A percentile compares a stretch with the other conserved stretches of the same genome.
These are phyloP conservation scores for Nicotiana attenuata DNA, from an alignment of 257 asterid species.

Conservation along the genomic window DNA sequence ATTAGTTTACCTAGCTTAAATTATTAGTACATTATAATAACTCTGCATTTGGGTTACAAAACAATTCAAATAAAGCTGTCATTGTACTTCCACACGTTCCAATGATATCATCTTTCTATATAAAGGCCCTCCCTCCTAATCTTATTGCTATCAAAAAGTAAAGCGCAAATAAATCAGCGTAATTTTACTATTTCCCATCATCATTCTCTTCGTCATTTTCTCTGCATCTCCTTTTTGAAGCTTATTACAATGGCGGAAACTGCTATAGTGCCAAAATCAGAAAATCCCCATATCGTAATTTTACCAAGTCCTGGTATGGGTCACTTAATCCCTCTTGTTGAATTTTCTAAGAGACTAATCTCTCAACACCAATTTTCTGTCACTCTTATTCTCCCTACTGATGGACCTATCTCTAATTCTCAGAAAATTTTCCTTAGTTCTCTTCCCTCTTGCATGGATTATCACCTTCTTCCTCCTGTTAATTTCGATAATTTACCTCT, in stretches of 20 bases:
- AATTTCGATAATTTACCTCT: conserved; percentile 38
- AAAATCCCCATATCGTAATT: conserved; percentile 44
- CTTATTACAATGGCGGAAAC: neutral
- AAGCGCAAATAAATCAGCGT: neutral
- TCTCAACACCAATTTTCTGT: conserved; percentile 42
- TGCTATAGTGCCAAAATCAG: neutral
- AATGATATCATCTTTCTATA: conserved; percentile 6
- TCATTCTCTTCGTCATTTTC: neutral
- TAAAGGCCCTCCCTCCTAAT: neutral
- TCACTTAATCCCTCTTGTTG: conserved; percentile 62
- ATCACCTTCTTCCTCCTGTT: conserved; percentile 48
- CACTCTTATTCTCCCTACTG: conserved; percentile 50
- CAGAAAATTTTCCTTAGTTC: conserved; percentile 40
- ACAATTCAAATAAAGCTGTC: neutral
- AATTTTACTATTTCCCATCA: no score
- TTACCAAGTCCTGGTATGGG: conserved; percentile 86
- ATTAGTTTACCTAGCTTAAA: neutral
- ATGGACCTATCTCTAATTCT: conserved; percentile 45
- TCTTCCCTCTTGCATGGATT: conserved; percentile 39
- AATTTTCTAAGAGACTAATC: conserved; percentile 51
- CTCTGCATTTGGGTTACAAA: no score
- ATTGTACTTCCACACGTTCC: neutral
- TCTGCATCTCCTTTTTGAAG: neutral
- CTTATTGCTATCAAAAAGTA: neutral
- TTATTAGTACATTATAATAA: no score